Conservation (phyloP, 2,329 filamentous ascomycete genomes). For the Trichoderma endophyticum region DNA sequence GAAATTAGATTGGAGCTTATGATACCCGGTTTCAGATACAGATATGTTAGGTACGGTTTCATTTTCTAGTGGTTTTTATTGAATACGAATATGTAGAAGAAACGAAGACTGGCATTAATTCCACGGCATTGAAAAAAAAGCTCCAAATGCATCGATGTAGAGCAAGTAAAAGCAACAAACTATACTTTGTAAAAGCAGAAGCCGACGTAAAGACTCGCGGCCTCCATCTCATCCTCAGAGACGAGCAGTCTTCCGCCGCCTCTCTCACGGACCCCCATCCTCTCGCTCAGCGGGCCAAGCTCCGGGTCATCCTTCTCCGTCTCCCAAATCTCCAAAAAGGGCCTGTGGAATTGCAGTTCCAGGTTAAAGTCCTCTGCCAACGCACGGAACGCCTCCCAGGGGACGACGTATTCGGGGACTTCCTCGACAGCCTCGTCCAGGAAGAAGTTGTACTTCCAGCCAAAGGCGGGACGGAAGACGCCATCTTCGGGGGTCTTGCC, state of each 20-base stretch:
- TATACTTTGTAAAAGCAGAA: constrained; percentile 98
- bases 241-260: constrained; percentile 66
- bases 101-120: neutral
- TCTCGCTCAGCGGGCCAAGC: constrained; percentile 80
- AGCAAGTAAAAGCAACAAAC: neutral
- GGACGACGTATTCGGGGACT: constrained; percentile 95
- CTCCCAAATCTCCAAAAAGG: constrained; percentile 88
- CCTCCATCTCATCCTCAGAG: constrained; percentile 85
- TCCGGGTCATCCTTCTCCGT: constrained; percentile 82
- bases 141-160: neutral
- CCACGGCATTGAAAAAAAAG: neutral
- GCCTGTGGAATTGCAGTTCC: constrained; percentile 89
- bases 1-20: constrained; percentile 9
- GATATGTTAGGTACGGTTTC: neutral
- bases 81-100: neutral
- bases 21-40: constrained; percentile 11
- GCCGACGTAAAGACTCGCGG: constrained; percentile 84
- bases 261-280: constrained; percentile 87
- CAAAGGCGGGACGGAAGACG: constrained; percentile 88
- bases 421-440: constrained; percentile 94
- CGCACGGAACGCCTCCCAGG: constrained; percentile 95
- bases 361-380: constrained; percentile 96
- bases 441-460: constrained; percentile 98
- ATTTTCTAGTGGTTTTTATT: neutral
- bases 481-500: constrained; percentile 80